Evolutionary conservation across 179 eudicot genomes (phyloP).

Genomic region (Corrigiola litoralis): DNA sequence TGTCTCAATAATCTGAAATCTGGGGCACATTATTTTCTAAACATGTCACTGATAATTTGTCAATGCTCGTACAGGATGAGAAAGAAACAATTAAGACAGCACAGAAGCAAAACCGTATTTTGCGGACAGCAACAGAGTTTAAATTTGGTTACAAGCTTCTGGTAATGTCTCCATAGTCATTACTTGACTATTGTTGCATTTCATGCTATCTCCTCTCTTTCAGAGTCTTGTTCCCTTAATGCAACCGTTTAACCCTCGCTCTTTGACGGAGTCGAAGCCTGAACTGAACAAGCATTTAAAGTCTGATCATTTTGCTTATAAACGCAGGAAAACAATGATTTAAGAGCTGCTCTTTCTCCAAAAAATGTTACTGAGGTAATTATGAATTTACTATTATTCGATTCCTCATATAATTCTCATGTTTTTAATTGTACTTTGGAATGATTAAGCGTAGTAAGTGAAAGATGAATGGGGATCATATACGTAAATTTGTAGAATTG

Average conservation of each 20-base stretch:
- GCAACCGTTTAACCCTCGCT: neutral
- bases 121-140: slow-evolving; percentile 65
- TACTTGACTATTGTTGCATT: slow-evolving; percentile 2
- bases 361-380: slow-evolving; percentile 74
- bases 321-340: slow-evolving; percentile 70
- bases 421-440: neutral
- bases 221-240: neutral
- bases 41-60: neutral
- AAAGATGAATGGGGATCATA: neutral
- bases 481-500: too few relatives aligned
- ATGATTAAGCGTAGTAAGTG: neutral
- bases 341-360: slow-evolving; percentile 62
- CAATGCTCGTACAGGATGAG: slow-evolving; percentile 65
- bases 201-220: neutral
- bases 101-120: slow-evolving; percentile 55
- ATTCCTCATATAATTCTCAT: neutral
- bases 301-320: slow-evolving; percentile 9
- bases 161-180: slow-evolving; percentile 44
- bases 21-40: neutral
- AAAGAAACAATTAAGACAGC: slow-evolving; percentile 79
- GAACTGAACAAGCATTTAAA: neutral
- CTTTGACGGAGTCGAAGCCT: neutral
- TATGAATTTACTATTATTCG: neutral
- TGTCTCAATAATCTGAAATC: neutral
- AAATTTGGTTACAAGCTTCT: slow-evolving; percentile 95